Evolutionary conservation across 75 land plant genomes (phyloP), one percentile per base, ranked within the genome.

Genomic region (Ceratopteris richardii): DNA sequence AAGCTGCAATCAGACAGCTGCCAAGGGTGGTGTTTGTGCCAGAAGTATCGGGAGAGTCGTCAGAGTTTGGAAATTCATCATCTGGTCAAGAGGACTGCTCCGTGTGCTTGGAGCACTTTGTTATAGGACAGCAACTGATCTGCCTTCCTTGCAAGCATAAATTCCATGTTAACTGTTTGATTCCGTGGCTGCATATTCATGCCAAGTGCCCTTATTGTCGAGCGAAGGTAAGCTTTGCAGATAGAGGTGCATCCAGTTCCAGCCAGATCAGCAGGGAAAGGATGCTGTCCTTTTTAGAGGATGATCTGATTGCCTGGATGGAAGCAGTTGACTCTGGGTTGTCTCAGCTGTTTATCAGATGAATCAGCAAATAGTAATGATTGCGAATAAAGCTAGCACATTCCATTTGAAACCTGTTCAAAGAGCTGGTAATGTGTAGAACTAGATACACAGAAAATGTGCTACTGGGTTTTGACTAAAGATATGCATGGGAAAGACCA

Each of bases 151-250:
- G 93, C 51, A 66, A 66, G n/a, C 93, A 88, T 20, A 76, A 70
- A 55, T 88, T 81, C 55, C 93, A 88, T 47, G 66, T 73, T 52
- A 44, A 62, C 21, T 88, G 93, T 71, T 54, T 88, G 54, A 68
- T 58, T 30, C 88, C 85, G 6, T 88, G 88, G 93, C 61, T 79
- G 37, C 44, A 71, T 25, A 68, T 47, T 21, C 77, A 81, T 62
- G 93, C 79, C 6, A 81, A 84, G 44, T 88, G 93, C 54, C 93
- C 88, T 0, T 88, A 79, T 57, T 88, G 91, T 51, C 56, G 91
- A 18, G 76, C 57, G 33, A 31, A 40, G 42, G 68, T 84, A 3
- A 29, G 56, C 30, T 14, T 54, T 54, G 30, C 2, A 2, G 56
- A 16, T 21, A 16, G 5, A 18, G 50, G 50, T 46, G 50, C 22